phyloP scores from a whole-genome alignment of 2,329 filamentous ascomycete species.

The Pseudonectria buxi region DNA sequence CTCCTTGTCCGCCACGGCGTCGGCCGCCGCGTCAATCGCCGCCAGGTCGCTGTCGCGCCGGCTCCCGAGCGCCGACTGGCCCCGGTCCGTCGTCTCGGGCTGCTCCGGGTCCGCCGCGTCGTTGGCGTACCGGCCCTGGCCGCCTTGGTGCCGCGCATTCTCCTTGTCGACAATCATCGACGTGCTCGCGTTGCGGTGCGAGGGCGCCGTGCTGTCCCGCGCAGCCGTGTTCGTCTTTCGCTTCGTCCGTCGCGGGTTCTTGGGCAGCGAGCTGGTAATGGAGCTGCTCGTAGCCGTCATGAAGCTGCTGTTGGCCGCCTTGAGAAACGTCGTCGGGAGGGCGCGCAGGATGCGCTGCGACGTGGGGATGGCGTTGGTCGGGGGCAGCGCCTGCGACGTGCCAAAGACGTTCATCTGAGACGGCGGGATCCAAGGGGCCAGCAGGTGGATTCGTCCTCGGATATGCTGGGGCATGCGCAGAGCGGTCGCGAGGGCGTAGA shows the following conservation, averaged over 20 bases:
- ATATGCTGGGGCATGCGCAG: conserved; percentile 95
- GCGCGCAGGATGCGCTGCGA: conserved; percentile 87
- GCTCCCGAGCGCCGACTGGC: conserved; percentile 28
- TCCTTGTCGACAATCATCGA: conserved; percentile 43
- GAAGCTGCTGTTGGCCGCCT: conserved; percentile 91
- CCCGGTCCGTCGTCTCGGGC: conserved; percentile 36
- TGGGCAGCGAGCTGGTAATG: conserved; percentile 71
- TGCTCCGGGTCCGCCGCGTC: conserved; percentile 15
- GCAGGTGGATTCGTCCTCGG: conserved; percentile 83
- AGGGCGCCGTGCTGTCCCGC: conserved; percentile 28
- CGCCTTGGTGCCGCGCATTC: conserved; percentile 25
- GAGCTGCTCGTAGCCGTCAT: conserved; percentile 87
- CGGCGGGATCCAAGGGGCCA: conserved; percentile 95
- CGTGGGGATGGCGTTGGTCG: conserved; percentile 80
- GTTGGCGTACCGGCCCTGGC: conserved; percentile 18
- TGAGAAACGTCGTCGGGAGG: conserved; percentile 82
- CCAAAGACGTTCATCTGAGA: conserved; percentile 82
- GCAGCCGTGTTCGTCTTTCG: conserved; percentile 43
- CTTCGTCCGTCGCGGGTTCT: conserved; percentile 54
- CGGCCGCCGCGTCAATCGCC: conserved; percentile 47
- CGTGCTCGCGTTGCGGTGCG: conserved; percentile 26
- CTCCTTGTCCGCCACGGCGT: conserved; percentile 61
- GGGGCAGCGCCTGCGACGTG: conserved; percentile 65
- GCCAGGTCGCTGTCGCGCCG: conserved; percentile 22
- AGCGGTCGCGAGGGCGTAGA: conserved; percentile 92